A percentile compares a stretch with the other conserved stretches of the same genome.
Conservation (phyloP, 148 eudicot genomes). For the Rheum nobile region DNA sequence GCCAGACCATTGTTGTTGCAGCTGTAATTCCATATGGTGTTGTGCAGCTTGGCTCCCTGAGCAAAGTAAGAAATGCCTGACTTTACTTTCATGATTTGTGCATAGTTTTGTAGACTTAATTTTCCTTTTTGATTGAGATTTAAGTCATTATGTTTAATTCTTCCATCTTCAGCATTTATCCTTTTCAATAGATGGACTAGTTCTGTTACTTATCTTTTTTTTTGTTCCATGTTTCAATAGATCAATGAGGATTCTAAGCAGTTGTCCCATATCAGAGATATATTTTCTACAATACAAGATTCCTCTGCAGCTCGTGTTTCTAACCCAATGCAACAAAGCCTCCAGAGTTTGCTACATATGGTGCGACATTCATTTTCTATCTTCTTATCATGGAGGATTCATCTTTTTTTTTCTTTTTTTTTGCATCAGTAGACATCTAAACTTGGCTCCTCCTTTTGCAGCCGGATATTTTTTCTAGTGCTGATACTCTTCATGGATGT, state of each 20-base stretch:
- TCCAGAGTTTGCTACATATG: conserved; percentile 28
- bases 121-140: background rate
- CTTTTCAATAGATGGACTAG: background rate
- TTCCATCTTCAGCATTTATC: background rate
- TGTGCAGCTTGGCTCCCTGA: conserved; percentile 67
- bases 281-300: conserved; percentile 41
- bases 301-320: conserved; percentile 16
- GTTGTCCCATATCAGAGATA: conserved; percentile 42
- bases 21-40: conserved; percentile 65
- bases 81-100: background rate
- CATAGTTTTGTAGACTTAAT: background rate
- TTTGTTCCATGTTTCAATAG: conserved; percentile 13
- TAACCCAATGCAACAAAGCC: conserved; percentile 13
- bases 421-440: conserved; percentile 11
- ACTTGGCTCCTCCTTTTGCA: conserved; percentile 22
- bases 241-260: conserved; percentile 49
- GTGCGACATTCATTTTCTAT: conserved; percentile 23
- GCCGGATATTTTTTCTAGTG: conserved; percentile 31
- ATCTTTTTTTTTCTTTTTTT: no score
- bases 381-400: conserved; percentile 3
- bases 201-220: background rate
- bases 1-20: conserved; percentile 69
- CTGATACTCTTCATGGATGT: conserved; percentile 23
- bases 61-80: conserved; percentile 35
- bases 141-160: background rate